Evolutionary conservation across 169 alveolate species (phyloP).

Genomic region (Eimeria acervulina): DNA sequence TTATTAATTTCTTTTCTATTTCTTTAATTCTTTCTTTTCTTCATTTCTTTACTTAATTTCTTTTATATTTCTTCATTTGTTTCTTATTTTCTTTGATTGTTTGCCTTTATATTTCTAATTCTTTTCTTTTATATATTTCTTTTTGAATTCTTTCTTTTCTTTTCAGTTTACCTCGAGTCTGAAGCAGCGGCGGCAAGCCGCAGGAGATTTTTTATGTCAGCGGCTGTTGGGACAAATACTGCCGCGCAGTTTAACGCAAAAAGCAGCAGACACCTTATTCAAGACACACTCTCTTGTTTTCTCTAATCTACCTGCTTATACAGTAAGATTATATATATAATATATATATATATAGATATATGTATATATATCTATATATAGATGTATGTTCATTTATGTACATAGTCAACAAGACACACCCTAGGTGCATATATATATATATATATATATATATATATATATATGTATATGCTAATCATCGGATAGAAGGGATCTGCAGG

Average conservation of each 20-base stretch:
- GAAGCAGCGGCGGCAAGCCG: constrained; percentile 2
- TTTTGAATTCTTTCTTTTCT: not conserved
- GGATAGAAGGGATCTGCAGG: too few species aligned
- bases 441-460: too few species aligned
- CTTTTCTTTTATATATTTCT: too few species aligned
- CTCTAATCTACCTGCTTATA: constrained; percentile 56
- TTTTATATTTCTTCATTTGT: too few species aligned
- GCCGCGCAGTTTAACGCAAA: not conserved
- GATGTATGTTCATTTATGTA: not conserved
- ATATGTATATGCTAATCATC: too few species aligned
- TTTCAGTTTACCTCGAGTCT: not conserved
- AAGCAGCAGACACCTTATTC: constrained; percentile 40
- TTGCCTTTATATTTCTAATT: not conserved
- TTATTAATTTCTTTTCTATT: too few species aligned
- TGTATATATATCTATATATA: too few species aligned
- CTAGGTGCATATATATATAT: too few species aligned
- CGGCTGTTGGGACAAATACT: not conserved
- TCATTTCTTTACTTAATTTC: not conserved
- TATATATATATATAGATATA: too few species aligned
- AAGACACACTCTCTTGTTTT: constrained; percentile 29
- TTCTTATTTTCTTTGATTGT: too few species aligned
- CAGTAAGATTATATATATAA: not conserved
- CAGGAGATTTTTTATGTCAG: not conserved
- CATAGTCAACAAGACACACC: not conserved
- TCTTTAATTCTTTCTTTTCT: too few species aligned